Base-by-base conservation (phyloP, 2,329 filamentous ascomycete genomes). In the Lomentospora prolificans region DNA sequence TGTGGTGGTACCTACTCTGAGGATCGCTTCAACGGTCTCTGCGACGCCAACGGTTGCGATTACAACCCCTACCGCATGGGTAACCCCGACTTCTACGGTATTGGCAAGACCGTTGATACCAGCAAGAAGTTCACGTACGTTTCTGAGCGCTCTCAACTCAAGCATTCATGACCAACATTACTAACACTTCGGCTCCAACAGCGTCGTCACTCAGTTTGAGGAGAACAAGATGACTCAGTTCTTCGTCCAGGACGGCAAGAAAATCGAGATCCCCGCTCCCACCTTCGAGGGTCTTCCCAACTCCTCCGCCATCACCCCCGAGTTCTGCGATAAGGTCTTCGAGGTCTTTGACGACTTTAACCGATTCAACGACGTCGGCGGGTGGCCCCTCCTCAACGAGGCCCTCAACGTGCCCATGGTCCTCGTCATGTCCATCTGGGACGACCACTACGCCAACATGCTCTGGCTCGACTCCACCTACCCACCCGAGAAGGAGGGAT, bases 401-500 rank as follows among this genome's bases (percentile, higher is more conserved):
- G 82, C 80, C 25, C 69, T 86, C 39, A 65, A 67, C 4, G 62
- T 74, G 30, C 82, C 81, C 31, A 83, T 86, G 79, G 82, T 85
- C 39, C 74, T 87, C 12, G 82, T 85, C 61, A 76, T 87, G 74
- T 77, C 73, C 19, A 70, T 84, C 57, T 80, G 77, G 76, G 68
- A 73, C 57, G 72, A 75, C 59, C 79, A 87, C 69, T 69, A 78
- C 58, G 71, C 79, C 64, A 77, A 85, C 71, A 89, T 89, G 84
- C 78, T 86, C 64, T 89, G 86, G 86, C 79, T 90, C 63, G 86
- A 89, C 73, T 80, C 79, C 58, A 78, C 72, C 65, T 86, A 79
- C 73, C 84, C 85, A 17, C 60, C 58, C 10, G 63, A 62, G 57
- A 61, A 62, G 59, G 52, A 51, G 17, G 60, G 61, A 52, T 48